These are phyloP conservation scores for Barnettozyma sp. DNA, from an alignment of 805 yeast species.

Conservation along the genomic window DNA sequence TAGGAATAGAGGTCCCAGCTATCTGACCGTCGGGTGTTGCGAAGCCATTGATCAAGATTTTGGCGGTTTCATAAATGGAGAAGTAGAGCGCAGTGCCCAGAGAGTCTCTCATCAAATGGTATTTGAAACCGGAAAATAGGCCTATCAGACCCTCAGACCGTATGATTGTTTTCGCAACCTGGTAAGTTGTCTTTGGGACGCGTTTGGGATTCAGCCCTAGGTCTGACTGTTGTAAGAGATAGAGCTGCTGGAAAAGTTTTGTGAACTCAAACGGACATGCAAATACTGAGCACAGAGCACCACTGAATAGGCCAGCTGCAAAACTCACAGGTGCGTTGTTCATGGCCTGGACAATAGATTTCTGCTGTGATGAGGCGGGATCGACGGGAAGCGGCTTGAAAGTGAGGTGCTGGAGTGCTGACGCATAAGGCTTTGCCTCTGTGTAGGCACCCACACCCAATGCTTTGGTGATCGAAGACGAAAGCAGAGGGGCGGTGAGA, in stretches of 20 bases:
- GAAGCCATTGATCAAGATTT: conserved; percentile 36
- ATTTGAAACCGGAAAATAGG: conserved; percentile 65
- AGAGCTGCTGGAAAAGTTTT: conserved; percentile 73
- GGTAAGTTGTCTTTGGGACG: conserved; percentile 32
- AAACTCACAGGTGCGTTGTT: conserved; percentile 42
- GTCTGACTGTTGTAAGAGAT: conserved; percentile 30
- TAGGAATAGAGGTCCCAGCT: conserved; percentile 26
- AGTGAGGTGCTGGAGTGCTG: conserved; percentile 17
- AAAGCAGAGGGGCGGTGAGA: conserved; percentile 61
- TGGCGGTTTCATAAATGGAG: conserved; percentile 67
- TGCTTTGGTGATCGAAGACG: conserved; percentile 60
- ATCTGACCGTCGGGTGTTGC: conserved; percentile 25
- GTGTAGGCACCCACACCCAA: conserved; percentile 61
- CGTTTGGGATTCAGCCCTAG: conserved; percentile 27
- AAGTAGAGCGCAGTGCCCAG: conserved; percentile 69
- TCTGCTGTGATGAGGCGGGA: conserved; percentile 6
- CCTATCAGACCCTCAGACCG: conserved; percentile 54
- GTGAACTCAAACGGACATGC: conserved; percentile 86
- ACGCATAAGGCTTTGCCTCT: conserved; percentile 38
- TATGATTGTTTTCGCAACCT: conserved; percentile 47
- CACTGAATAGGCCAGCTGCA: conserved; percentile 34
- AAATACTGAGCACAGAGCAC: conserved; percentile 52
- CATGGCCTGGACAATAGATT: conserved; percentile 18
- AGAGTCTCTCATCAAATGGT: conserved; percentile 63
- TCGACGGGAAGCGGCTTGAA: conserved; percentile 13